Base-by-base conservation (phyloP, 2,329 filamentous ascomycete species). In the Mariannaea sp. region DNA sequence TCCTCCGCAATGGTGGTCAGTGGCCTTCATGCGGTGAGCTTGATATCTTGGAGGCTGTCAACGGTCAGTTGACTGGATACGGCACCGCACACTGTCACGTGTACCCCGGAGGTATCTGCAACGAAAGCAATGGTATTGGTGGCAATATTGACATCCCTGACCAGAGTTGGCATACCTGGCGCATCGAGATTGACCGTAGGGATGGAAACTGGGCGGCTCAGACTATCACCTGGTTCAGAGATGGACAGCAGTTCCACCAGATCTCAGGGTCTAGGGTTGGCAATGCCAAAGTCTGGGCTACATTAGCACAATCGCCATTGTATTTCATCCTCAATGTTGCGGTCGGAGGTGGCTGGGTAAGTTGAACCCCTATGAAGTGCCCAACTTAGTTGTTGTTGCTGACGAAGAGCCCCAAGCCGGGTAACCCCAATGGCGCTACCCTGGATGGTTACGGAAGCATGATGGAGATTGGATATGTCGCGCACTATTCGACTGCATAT, bases 11-110 rank as follows among this genome's bases (percentile, higher is more conserved):
- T 35, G 79, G 79, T 7, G 75, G 71, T 1, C 20, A 59, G 7
- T 84, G 81, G 81, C 82, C 82, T 0, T 43, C 53, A 7, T 80
- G 78, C 53, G 82, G 81, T 53, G 82, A 84, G 72, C 70, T 84
- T 42, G 82, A 84, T 64, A 78, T 84, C 59, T 73, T 84, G 65
- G 81, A 84, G 71, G 77, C 75, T 49, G 68, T 82, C 61, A 80
- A 83, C 67, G 81, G 81, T 7, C 45, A 71, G 27, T 66, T 68
- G 3, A 73, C 69, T 1, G 80, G 70, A 12, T 75, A 77, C 48
- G 80, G 77, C 19, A 81, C 78, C 6, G 68, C 77, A 1, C 82
- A 84, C 70, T 84, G 81, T 68, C 77, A 78, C 14, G 56, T 57
- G 12, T 54, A 64, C 3, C 66, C 68, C 5, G 79, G 77, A 12